Evolutionary conservation across 305 asterid genomes (phyloP), one percentile per base, ranked within the genome.

Genomic region (Solanum hybrid): DNA sequence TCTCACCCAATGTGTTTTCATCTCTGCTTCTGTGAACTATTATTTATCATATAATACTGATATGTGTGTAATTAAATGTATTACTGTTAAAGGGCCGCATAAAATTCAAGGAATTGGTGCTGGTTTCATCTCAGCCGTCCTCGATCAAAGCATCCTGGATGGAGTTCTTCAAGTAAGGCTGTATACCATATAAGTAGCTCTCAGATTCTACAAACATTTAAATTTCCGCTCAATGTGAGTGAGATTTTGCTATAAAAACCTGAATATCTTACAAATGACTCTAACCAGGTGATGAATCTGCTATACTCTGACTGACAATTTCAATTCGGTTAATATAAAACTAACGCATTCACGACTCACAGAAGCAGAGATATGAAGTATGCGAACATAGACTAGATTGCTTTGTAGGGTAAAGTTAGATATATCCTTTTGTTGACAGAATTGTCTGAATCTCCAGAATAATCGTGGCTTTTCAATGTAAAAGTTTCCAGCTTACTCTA

Each of bases 81-180:
- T 37, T 37, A 37, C 42, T 51, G 13, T 90, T 85, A 78, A 66
- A 93, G 94, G 94, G 9, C 88, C 32, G 4, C 93, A 93, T 79
- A 88, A 93, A 10, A 93, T 93, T 85, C 94, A 93, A 90, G 94
- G 94, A 14, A 92, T 92, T 71, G 94, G 94, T 93, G 90, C 90
- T 87, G 94, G 94, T 66, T 91, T 92, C 79, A 78, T 92, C 82
- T 89, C 94, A 32, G 75, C 81, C 24, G 94, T 93, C 36, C 87
- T 93, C 35, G 94, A 93, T 80, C 35, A 82, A 35, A 90, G 81
- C 88, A 27, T 93, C 72, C 89, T 93, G 85, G 93, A 92, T 85
- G 94, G 88, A 90, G 90, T 93, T n/a, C 75, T 93, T 86, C 88
- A 88, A 69, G 94, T 93, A 90, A 91, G 94, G 14, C 22, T 38